phyloP scores from a whole-genome alignment of 805 yeast species.

The Lachancea thermotolerans region DNA sequence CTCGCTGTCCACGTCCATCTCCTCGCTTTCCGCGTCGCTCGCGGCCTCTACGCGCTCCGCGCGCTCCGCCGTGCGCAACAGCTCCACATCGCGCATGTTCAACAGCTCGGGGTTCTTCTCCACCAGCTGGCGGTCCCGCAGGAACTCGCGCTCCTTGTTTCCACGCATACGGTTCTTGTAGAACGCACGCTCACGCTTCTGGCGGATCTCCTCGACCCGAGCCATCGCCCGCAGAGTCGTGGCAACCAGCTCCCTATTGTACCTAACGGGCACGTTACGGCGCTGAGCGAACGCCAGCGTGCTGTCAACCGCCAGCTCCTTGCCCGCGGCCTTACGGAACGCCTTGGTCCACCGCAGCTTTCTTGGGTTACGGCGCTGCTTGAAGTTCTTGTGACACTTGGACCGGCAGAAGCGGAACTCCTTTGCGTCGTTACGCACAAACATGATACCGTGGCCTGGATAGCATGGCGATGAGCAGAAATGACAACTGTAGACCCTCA shows the following conservation, averaged over 20 bases:
- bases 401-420: conserved; percentile 97
- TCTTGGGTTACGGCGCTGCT: conserved; percentile 97
- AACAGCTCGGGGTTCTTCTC: conserved; percentile 83
- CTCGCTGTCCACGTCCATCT: conserved; percentile 40
- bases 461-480: conserved; percentile 97
- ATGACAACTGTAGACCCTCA: conserved; percentile 90
- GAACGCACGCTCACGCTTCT: conserved; percentile 95
- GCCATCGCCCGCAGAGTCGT: conserved; percentile 93
- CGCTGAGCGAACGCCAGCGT: conserved; percentile 94
- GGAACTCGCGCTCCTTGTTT: conserved; percentile 80
- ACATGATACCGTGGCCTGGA: conserved; percentile 92
- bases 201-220: conserved; percentile 92
- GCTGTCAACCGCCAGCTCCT: conserved; percentile 95
- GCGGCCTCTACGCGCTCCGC: conserved; percentile 52
- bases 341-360: conserved; percentile 98
- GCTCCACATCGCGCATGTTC: conserved; percentile 88
- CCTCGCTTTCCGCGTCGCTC: conserved; percentile 37
- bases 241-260: conserved; percentile 92
- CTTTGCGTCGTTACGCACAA: conserved; percentile 96
- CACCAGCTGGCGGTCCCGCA: conserved; percentile 80
- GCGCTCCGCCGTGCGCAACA: conserved; percentile 68
- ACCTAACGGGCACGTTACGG: conserved; percentile 96
- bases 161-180: conserved; percentile 99
- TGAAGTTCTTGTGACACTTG: conserved; percentile 95
- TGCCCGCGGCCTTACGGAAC: conserved; percentile 97